phyloP scores from a whole-genome alignment of 2,329 filamentous ascomycete genomes.

The Talaromyces pinophilus region DNA sequence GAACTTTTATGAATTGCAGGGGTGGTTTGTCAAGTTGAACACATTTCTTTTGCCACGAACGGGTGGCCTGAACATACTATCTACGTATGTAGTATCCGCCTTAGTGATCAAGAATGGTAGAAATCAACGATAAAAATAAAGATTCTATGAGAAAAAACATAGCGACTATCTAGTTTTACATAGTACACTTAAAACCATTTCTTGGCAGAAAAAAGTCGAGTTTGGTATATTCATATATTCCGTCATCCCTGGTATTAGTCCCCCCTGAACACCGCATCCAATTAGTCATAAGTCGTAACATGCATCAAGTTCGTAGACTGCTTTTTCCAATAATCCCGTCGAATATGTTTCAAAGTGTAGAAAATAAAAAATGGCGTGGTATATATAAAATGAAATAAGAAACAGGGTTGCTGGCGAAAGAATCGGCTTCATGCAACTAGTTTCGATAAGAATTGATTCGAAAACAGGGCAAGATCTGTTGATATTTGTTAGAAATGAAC shows the following conservation, averaged over 20 bases:
- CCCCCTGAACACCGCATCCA: constrained; percentile 6
- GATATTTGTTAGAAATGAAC: neutral
- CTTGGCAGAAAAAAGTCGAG: neutral
- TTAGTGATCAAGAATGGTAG: neutral
- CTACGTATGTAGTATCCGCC: neutral
- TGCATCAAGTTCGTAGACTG: neutral
- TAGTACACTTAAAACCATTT: neutral
- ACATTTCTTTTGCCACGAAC: neutral
- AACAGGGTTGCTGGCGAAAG: neutral
- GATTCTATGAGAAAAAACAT: neutral
- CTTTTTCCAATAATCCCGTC: neutral
- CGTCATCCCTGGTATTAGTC: neutral
- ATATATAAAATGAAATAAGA: neutral
- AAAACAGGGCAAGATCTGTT: neutral
- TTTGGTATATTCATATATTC: neutral
- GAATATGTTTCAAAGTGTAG: too few relatives aligned
- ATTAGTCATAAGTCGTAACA: constrained; percentile 13
- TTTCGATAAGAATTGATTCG: constrained; percentile 1
- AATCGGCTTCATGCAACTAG: neutral
- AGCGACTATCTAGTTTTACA: neutral
- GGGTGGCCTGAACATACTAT: neutral
- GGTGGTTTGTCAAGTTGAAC: neutral
- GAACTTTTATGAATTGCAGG: neutral
- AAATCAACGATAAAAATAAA: neutral
- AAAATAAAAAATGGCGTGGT: too few relatives aligned